Conservation (phyloP, 2,329 filamentous ascomycete species). For the Arthrinium puccinioides region DNA sequence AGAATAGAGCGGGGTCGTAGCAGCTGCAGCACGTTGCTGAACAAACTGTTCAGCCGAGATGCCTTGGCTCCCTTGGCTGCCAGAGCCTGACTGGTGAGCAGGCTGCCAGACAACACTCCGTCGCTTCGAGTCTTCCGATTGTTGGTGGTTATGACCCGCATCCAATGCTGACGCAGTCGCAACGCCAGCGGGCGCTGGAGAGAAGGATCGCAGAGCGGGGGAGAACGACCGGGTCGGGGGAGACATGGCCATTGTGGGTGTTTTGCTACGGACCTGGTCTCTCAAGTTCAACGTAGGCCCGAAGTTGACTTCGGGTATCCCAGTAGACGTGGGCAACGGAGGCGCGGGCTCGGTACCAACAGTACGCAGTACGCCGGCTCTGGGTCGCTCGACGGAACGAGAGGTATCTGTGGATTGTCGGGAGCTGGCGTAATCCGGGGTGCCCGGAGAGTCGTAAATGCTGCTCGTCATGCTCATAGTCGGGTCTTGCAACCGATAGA, state of each 20-base stretch:
- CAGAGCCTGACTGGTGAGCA: slow-evolving; percentile 41
- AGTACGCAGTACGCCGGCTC: slow-evolving; percentile 74
- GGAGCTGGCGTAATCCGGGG: slow-evolving; percentile 75
- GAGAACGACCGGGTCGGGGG: slow-evolving; percentile 16
- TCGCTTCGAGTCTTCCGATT: slow-evolving; percentile 40
- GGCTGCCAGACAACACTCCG: slow-evolving; percentile 77
- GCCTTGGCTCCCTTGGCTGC: slow-evolving; percentile 31
- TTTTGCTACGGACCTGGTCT: slow-evolving; percentile 24
- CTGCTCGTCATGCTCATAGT: slow-evolving; percentile 30
- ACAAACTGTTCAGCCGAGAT: slow-evolving; percentile 79
- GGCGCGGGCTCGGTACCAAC: slow-evolving; percentile 47
- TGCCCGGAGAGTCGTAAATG: slow-evolving; percentile 53
- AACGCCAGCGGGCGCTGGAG: slow-evolving; percentile 5
- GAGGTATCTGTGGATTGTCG: slow-evolving; percentile 43
- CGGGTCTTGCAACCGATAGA: slow-evolving; percentile 27
- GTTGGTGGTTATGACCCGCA: slow-evolving; percentile 34
- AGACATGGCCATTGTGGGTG: slow-evolving; percentile 14
- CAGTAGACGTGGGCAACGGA: background rate
- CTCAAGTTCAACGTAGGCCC: slow-evolving; percentile 60
- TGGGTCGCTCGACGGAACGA: slow-evolving; percentile 55
- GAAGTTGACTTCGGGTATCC: slow-evolving; percentile 14
- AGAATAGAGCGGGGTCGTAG: slow-evolving; percentile 45
- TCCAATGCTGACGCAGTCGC: slow-evolving; percentile 15
- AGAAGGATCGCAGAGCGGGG: slow-evolving; percentile 8
- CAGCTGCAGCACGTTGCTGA: slow-evolving; percentile 61